Evolutionary conservation across 345 rosid genomes (phyloP), one percentile per base, ranked within the genome.

Genomic region (Adansonia digitata): DNA sequence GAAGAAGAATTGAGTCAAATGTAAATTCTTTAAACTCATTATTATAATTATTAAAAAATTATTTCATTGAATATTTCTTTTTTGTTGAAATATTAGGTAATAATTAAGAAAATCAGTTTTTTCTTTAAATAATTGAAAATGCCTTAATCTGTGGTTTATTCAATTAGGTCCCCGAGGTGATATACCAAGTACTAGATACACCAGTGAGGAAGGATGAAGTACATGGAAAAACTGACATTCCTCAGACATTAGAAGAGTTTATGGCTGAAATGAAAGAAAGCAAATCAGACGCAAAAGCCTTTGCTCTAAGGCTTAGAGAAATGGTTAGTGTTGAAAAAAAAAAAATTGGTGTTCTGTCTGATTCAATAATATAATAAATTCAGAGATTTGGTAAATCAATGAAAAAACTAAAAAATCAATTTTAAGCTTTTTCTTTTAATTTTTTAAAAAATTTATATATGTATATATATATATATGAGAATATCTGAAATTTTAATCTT

Each of bases 171-270:
- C 99, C 96, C 22, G 94, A 92, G 68, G 88, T 92, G 48, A 88
- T 94, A 48, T 94, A 90, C 85, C 83, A 85, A 82, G 84, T 91
- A 9, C 72, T 94, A 56, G 83, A 89, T 64, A 81, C 87, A 51
- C 97, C 98, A 7, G 72, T 88, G 27, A 83, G 77, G 37, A 77
- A 82, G 60, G 91, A 91, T 76, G 99, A 87, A 74, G 66, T 92
- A n/a, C 74, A 85, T 79, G 94, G 92, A 81, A 90, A 89, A 85
- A 68, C 86, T 22, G 87, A 88, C 59, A 83, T 91, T 71, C 99
- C 99, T 48, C 98, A 90, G 64, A 85, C 98, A 63, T 78, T 94
- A 26, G 82, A 90, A 72, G 98, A 94, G 31, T 94, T 94, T 75
- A 82, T 89, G 88, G 81, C 85, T 7, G 88, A 91, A 71, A 78